Evolutionary conservation across 2,329 filamentous ascomycete genomes (phyloP).

Genomic region (Trichoderma semiorbis): DNA sequence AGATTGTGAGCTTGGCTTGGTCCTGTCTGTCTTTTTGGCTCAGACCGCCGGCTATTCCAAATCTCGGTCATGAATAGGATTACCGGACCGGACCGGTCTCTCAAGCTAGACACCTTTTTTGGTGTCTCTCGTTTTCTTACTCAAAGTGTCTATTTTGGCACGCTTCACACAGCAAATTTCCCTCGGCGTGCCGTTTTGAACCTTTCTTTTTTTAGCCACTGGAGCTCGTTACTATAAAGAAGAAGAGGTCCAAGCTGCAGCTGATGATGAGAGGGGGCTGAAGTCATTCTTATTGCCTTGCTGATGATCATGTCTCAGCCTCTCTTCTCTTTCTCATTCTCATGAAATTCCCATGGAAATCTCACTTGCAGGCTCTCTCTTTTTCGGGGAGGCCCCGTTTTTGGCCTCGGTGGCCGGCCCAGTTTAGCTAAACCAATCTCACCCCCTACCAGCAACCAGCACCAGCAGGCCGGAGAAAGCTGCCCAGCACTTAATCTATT

Average conservation of each 20-base stretch:
- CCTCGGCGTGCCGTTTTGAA: not conserved
- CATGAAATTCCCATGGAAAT: not conserved
- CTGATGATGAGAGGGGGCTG: not conserved
- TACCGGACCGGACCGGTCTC: not conserved
- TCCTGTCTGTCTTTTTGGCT: not conserved
- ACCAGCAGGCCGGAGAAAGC: not conserved
- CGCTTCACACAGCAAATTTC: not conserved
- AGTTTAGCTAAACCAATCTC: not conserved
- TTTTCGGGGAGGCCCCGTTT: not conserved
- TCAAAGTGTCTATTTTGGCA: not conserved
- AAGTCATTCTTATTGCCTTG: not conserved
- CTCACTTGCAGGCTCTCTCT: not conserved
- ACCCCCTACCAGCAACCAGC: not conserved
- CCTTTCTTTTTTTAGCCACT: not conserved
- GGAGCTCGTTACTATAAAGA: not conserved
- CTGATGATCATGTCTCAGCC: not conserved
- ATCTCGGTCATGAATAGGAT: not conserved
- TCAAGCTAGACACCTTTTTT: not conserved
- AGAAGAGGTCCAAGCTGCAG: not conserved
- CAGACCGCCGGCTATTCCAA: slow-evolving; percentile 1
- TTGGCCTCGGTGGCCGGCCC: not conserved
- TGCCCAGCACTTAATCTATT: not conserved
- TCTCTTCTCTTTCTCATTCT: not conserved
- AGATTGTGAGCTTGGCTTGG: not conserved
- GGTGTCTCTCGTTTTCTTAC: not conserved